A percentile compares a stretch with the other conserved stretches of the same genome.
These are phyloP conservation scores for Myxozyma nipponensis DNA, from an alignment of 805 yeast genomes.

Conservation along the genomic window DNA sequence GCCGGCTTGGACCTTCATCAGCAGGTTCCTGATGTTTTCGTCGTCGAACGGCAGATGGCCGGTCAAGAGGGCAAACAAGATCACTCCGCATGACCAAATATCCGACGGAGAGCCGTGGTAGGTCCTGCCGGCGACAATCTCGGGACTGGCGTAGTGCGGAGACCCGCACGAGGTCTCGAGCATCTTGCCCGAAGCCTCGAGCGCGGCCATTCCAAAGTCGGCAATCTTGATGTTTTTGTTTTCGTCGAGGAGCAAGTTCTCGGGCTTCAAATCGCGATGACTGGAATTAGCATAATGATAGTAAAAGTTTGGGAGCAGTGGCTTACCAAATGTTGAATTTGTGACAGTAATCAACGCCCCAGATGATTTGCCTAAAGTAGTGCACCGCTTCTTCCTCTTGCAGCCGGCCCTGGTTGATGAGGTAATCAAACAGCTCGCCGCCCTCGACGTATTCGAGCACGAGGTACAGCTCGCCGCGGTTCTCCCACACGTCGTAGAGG, in stretches of 20 bases:
- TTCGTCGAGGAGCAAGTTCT: slow-evolving; percentile 72
- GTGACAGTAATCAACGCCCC: slow-evolving; percentile 80
- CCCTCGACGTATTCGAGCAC: slow-evolving; percentile 96
- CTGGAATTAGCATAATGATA: neutral
- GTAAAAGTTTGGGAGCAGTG: slow-evolving; percentile 1
- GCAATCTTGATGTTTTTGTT: slow-evolving; percentile 90
- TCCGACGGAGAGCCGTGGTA: slow-evolving; percentile 97
- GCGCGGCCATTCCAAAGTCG: slow-evolving; percentile 98
- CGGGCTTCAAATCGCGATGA: slow-evolving; percentile 75
- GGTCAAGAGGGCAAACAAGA: slow-evolving; percentile 82
- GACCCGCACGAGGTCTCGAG: slow-evolving; percentile 96
- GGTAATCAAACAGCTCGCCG: slow-evolving; percentile 89
- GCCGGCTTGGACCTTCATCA: slow-evolving; percentile 89
- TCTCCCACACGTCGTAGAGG: slow-evolving; percentile 96
- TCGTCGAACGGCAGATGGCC: slow-evolving; percentile 97
- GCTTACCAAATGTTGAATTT: slow-evolving; percentile 67
- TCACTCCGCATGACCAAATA: slow-evolving; percentile 57
- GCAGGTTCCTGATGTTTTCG: slow-evolving; percentile 81
- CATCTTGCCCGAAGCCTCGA: slow-evolving; percentile 75
- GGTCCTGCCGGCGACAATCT: slow-evolving; percentile 83
- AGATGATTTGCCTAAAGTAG: slow-evolving; percentile 81
- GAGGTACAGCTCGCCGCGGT: slow-evolving; percentile 78
- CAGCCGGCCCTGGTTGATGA: slow-evolving; percentile 82
- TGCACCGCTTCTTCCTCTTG: slow-evolving; percentile 86
- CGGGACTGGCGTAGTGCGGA: slow-evolving; percentile 98